Evolutionary conservation across 441 rosid genomes (phyloP).

Genomic region (Adansonia gregorii): DNA sequence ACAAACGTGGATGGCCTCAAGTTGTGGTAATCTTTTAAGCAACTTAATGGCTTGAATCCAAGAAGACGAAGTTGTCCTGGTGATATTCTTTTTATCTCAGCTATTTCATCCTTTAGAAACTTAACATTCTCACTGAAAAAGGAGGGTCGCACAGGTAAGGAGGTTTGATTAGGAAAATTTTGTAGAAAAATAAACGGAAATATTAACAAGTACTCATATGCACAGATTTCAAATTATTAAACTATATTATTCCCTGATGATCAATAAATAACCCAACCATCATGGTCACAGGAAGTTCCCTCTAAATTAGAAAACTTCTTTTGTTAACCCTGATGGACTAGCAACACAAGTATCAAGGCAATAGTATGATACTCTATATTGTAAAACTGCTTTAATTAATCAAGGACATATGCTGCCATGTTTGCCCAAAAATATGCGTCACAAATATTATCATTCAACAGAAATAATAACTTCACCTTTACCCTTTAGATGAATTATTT

Average conservation of each 20-base stretch:
- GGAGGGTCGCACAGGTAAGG: background rate
- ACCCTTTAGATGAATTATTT: constrained; percentile 11
- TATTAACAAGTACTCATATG: background rate
- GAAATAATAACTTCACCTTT: background rate
- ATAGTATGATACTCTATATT: background rate
- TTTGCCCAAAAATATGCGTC: background rate
- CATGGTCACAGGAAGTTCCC: background rate
- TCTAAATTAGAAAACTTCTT: background rate
- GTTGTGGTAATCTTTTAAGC: constrained; percentile 92
- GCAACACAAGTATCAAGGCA: background rate
- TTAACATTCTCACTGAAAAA: constrained; percentile 58
- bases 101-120: constrained; percentile 67
- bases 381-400: background rate
- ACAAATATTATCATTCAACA: background rate
- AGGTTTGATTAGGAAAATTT: background rate
- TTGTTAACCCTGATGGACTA: background rate
- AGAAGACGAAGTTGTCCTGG: constrained; percentile 71
- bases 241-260: background rate
- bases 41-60: constrained; percentile 92
- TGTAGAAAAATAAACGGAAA: background rate
- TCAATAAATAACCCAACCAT: constrained; percentile 9
- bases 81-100: constrained; percentile 76
- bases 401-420: constrained; percentile 4
- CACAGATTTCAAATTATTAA: background rate
- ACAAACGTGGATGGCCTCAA: constrained; percentile 91